These are phyloP conservation scores for Opeltia flavorubescens DNA, from an alignment of 495 filamentous ascomycete species.

Conservation along the genomic window DNA sequence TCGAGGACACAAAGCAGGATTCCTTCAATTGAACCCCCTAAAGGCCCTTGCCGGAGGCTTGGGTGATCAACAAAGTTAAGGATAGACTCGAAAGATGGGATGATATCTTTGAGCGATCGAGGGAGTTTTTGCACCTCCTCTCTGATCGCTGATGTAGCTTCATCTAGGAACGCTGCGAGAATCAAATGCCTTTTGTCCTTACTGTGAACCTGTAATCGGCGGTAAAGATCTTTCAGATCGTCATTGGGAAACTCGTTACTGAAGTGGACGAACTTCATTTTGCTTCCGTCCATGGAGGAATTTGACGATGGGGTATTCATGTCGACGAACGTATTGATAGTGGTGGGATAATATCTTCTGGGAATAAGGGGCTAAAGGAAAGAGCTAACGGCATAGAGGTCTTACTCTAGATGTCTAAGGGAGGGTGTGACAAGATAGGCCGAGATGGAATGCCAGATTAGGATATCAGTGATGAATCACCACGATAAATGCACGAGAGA, in stretches of 20 bases:
- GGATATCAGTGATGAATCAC: slow-evolving; percentile 1
- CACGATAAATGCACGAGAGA: background rate
- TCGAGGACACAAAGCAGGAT: slow-evolving; percentile 18
- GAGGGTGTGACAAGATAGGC: background rate
- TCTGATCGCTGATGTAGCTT: slow-evolving; percentile 20
- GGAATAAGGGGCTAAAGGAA: too few species aligned
- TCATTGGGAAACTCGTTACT: slow-evolving; percentile 29
- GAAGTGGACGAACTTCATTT: slow-evolving; percentile 26
- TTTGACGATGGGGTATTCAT: slow-evolving; percentile 3
- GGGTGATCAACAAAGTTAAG: slow-evolving; percentile 19
- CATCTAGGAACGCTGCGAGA: slow-evolving; percentile 25
- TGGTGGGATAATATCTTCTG: background rate
- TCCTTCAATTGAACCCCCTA: slow-evolving; percentile 26
- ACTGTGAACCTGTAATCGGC: slow-evolving; percentile 24
- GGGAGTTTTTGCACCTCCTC: slow-evolving; percentile 24
- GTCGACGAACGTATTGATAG: background rate
- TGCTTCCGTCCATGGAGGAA: slow-evolving; percentile 2
- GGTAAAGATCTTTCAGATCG: slow-evolving; percentile 26
- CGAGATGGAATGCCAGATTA: background rate
- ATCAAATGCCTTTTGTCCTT: slow-evolving; percentile 23
- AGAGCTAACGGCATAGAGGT: too few species aligned
- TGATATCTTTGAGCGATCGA: slow-evolving; percentile 9
- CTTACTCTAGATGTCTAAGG: too few species aligned
- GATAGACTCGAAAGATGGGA: slow-evolving; percentile 28
- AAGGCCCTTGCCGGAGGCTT: slow-evolving; percentile 20